phyloP scores from a whole-genome alignment of 495 filamentous ascomycete species.

The Neurospora tetrasperma region DNA sequence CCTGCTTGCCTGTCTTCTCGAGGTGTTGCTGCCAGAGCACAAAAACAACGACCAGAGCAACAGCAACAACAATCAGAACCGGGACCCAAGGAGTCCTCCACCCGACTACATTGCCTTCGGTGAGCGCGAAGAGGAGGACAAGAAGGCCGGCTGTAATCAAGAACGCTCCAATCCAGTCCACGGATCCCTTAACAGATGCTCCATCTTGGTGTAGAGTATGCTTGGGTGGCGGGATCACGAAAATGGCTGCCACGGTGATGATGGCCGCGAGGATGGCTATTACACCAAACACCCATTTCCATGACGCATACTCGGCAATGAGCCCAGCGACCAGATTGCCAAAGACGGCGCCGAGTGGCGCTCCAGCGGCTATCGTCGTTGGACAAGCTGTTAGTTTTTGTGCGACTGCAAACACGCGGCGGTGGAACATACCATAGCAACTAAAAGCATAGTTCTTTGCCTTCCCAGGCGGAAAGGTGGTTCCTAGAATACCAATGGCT shows the following conservation, averaged over 20 bases:
- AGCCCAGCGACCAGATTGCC: slow-evolving; percentile 46
- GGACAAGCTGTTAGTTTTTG: neutral
- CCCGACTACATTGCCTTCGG: slow-evolving; percentile 54
- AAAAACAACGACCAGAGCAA: slow-evolving; percentile 49
- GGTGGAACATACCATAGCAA: slow-evolving; percentile 26
- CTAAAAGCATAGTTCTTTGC: slow-evolving; percentile 56
- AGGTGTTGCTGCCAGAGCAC: slow-evolving; percentile 54
- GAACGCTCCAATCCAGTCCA: slow-evolving; percentile 57
- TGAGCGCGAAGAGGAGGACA: slow-evolving; percentile 50
- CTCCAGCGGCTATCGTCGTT: slow-evolving; percentile 39
- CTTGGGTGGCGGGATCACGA: slow-evolving; percentile 52
- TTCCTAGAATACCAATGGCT: slow-evolving; percentile 52
- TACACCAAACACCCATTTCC: slow-evolving; percentile 58
- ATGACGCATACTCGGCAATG: slow-evolving; percentile 43
- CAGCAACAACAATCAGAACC: slow-evolving; percentile 50
- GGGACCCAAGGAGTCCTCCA: slow-evolving; percentile 60
- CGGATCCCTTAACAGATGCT: slow-evolving; percentile 21
- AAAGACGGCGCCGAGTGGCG: slow-evolving; percentile 43
- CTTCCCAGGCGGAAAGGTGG: slow-evolving; percentile 49
- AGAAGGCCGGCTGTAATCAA: slow-evolving; percentile 54
- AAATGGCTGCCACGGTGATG: slow-evolving; percentile 48
- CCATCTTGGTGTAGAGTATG: slow-evolving; percentile 19
- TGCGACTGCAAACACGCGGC: neutral
- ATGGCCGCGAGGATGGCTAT: slow-evolving; percentile 52
- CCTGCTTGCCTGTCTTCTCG: slow-evolving; percentile 28